These are phyloP conservation scores for Cordyceps fumosorosea DNA, from an alignment of 2,329 filamentous ascomycete species.

Conservation along the genomic window DNA sequence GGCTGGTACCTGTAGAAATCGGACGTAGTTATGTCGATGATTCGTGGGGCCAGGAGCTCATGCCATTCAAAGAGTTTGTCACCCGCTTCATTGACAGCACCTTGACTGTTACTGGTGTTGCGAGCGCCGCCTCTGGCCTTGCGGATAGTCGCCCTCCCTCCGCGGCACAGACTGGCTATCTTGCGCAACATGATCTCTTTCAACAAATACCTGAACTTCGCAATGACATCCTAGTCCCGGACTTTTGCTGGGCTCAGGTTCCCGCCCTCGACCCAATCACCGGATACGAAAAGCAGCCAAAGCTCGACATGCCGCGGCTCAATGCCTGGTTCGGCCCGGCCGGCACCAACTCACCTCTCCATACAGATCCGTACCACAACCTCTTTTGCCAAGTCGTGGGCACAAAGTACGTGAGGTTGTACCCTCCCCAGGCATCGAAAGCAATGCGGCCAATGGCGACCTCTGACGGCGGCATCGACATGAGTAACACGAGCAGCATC, in stretches of 20 bases:
- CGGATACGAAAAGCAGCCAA: conserved; percentile 26
- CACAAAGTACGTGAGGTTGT: conserved; percentile 84
- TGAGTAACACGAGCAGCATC: conserved; percentile 81
- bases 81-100: conserved; percentile 44
- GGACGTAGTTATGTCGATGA: conserved; percentile 83
- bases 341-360: conserved; percentile 83
- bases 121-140: not conserved
- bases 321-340: conserved; percentile 93
- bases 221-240: conserved; percentile 71
- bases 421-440: conserved; percentile 57
- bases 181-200: conserved; percentile 88
- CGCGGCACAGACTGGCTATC: conserved; percentile 53
- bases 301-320: conserved; percentile 55
- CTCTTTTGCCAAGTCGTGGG: conserved; percentile 85
- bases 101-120: not conserved
- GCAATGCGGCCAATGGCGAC: conserved; percentile 53
- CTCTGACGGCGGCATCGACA: conserved; percentile 67
- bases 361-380: conserved; percentile 93
- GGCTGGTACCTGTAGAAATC: conserved; percentile 80
- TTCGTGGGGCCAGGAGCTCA: conserved; percentile 76
- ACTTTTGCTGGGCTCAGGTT: conserved; percentile 73
- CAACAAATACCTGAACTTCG: conserved; percentile 71
- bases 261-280: conserved; percentile 44
- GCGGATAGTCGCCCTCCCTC: not conserved
- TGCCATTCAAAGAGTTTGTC: conserved; percentile 69